A percentile compares a stretch with the other conserved stretches of the same genome.
These are phyloP conservation scores for Ilyonectria sp. DNA, from an alignment of 2,329 filamentous ascomycete species.

Conservation along the genomic window DNA sequence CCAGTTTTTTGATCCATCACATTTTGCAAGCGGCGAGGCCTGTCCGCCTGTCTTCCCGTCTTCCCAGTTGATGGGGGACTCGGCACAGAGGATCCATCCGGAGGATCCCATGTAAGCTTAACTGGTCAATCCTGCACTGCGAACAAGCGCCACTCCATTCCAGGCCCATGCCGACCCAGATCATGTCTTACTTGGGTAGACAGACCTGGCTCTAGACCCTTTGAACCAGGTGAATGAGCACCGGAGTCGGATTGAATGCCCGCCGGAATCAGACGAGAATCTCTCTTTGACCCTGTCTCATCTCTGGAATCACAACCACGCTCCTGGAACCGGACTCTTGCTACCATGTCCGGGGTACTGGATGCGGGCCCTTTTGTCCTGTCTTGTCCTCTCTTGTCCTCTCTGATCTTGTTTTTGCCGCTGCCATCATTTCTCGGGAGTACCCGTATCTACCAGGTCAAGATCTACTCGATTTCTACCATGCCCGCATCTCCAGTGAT, in stretches of 20 bases:
- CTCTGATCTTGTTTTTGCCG: background rate
- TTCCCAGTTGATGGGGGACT: too few relatives aligned
- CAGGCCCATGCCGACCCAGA: background rate
- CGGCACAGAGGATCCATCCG: background rate
- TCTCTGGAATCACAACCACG: background rate
- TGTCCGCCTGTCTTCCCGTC: too few relatives aligned
- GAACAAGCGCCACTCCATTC: conserved; percentile 20
- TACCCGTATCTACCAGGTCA: conserved; percentile 1
- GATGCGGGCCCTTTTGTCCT: background rate
- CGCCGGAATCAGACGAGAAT: background rate
- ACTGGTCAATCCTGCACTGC: conserved; percentile 1
- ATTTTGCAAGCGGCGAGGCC: background rate
- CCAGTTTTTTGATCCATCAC: background rate
- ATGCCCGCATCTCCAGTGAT: background rate
- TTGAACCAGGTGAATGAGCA: background rate
- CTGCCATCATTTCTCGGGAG: conserved; percentile 10
- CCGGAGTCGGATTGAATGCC: background rate
- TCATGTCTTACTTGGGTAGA: too few relatives aligned
- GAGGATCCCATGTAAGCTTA: conserved; percentile 11
- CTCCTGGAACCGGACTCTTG: background rate
- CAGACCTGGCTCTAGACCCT: background rate
- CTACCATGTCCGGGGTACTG: background rate
- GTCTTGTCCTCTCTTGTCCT: background rate
- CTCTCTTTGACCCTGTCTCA: background rate
- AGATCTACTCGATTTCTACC: background rate